Conservation (phyloP, 177 flowering plant genomes). For the Tripterygium wilfordii region DNA sequence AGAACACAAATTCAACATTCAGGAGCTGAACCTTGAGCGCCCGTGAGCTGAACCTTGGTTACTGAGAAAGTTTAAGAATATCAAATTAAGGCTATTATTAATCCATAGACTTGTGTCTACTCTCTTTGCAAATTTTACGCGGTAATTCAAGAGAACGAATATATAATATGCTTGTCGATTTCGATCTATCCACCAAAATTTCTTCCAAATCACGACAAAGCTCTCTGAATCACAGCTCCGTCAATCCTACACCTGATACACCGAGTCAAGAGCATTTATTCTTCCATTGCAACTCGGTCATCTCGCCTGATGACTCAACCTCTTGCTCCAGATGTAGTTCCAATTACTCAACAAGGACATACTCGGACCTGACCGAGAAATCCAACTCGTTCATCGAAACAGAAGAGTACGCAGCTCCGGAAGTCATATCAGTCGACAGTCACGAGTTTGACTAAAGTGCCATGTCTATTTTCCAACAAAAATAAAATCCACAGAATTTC, state of each 20-base stretch:
- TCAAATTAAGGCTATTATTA: no score
- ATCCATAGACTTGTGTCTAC: background rate
- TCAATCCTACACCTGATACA: background rate
- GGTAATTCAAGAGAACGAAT: slow-evolving; percentile 78
- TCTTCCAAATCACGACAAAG: slow-evolving; percentile 20
- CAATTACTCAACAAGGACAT: background rate
- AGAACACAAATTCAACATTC: background rate
- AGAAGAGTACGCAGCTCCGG: slow-evolving; percentile 93
- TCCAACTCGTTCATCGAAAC: slow-evolving; percentile 94
- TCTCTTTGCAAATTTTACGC: slow-evolving; percentile 62
- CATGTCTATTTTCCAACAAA: no score
- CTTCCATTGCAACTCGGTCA: slow-evolving; percentile 21
- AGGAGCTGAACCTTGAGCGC: slow-evolving; percentile 19
- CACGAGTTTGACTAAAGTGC: slow-evolving; percentile 77
- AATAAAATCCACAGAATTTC: no score
- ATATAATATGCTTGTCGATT: slow-evolving; percentile 89
- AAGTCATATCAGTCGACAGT: slow-evolving; percentile 61
- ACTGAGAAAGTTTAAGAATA: background rate
- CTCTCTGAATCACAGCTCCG: background rate
- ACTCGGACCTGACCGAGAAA: slow-evolving; percentile 25
- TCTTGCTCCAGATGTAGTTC: background rate
- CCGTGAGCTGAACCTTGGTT: slow-evolving; percentile 32
- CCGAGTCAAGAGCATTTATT: slow-evolving; percentile 12
- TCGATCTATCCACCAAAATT: slow-evolving; percentile 73
- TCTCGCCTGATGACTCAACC: slow-evolving; percentile 22